phyloP scores from a whole-genome alignment of 2,329 filamentous ascomycete species.

The Microsporum ferrugineum region DNA sequence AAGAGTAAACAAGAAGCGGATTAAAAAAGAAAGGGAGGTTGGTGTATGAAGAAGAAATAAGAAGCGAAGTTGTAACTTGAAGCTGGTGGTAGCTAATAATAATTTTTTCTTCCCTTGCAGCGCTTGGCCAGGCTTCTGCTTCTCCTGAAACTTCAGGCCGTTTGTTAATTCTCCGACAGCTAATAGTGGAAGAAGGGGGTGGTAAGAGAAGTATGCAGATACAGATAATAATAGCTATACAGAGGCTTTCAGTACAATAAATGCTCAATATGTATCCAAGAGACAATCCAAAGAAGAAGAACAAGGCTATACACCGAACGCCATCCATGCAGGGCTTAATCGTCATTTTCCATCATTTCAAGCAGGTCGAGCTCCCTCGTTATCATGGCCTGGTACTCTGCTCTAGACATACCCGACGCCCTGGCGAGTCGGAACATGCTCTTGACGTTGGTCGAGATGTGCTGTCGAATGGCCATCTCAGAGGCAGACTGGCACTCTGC shows the following conservation, averaged over 20 bases:
- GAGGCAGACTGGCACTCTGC: conserved; percentile 43
- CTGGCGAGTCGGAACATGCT: conserved; percentile 51
- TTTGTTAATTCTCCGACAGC: background rate
- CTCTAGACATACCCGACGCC: conserved; percentile 46
- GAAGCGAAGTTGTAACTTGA: background rate
- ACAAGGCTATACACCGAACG: background rate
- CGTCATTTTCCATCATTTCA: conserved; percentile 43
- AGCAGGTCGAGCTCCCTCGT: conserved; percentile 48
- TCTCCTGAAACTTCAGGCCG: background rate
- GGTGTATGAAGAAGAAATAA: background rate
- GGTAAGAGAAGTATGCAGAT: background rate
- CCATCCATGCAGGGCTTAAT: conserved; percentile 3
- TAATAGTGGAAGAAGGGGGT: background rate
- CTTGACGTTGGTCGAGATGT: conserved; percentile 53
- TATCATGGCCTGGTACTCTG: conserved; percentile 50
- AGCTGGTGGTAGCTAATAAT: background rate
- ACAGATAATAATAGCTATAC: background rate
- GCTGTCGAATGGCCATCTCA: conserved; percentile 51
- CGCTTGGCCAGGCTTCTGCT: background rate
- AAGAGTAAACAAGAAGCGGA: background rate
- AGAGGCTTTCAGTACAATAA: background rate
- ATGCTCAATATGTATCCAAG: background rate
- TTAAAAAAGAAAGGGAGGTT: background rate
- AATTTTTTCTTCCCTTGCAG: background rate
- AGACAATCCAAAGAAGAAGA: background rate